phyloP scores from a whole-genome alignment of 257 asterid genomes.

The Scutellaria barbata region DNA sequence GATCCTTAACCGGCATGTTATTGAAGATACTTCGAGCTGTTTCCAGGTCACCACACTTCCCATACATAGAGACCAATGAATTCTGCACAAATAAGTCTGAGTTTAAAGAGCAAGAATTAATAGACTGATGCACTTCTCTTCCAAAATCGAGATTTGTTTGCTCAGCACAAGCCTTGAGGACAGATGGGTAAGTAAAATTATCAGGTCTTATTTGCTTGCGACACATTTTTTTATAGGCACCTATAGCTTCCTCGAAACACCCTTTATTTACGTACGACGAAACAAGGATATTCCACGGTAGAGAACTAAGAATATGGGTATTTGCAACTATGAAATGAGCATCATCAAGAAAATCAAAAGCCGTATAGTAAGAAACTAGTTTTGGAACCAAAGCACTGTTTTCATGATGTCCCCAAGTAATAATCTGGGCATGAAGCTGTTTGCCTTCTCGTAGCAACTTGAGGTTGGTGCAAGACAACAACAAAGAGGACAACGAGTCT shows the following conservation, averaged over 20 bases:
- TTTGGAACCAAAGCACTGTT: conserved; percentile 60
- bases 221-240: conserved; percentile 62
- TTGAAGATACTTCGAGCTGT: conserved; percentile 69
- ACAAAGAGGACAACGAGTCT: conserved; percentile 63
- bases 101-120: conserved; percentile 48
- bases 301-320: conserved; percentile 56
- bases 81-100: conserved; percentile 77
- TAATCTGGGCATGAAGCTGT: conserved; percentile 73
- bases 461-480: conserved; percentile 57
- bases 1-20: conserved; percentile 62
- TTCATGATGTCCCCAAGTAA: conserved; percentile 62
- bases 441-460: conserved; percentile 63
- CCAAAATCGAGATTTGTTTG: conserved; percentile 63
- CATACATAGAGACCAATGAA: conserved; percentile 85
- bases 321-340: conserved; percentile 54
- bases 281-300: conserved; percentile 84
- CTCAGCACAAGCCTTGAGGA: conserved; percentile 90
- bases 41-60: conserved; percentile 73
- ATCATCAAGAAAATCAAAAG: conserved; percentile 51
- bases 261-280: conserved; percentile 64
- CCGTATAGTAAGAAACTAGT: conserved; percentile 56
- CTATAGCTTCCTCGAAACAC: conserved; percentile 51
- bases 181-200: conserved; percentile 76
- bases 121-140: conserved; percentile 61
- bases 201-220: conserved; percentile 59